Conservation (phyloP, 2,329 filamentous ascomycete genomes). For the Alternaria postmessia region DNA sequence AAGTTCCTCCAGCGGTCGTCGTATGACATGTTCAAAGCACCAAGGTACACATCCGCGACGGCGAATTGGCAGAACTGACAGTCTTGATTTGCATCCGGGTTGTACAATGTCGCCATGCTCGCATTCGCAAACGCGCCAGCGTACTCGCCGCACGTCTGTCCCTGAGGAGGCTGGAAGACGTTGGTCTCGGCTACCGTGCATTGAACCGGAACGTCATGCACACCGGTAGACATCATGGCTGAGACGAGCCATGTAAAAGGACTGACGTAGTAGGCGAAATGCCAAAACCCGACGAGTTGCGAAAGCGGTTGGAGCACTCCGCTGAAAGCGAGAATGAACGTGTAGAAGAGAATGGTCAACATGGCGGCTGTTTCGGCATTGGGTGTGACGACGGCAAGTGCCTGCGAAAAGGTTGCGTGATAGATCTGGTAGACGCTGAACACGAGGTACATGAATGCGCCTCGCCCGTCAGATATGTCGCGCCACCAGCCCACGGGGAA, state of each 20-base stretch:
- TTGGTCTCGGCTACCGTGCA: conserved; percentile 54
- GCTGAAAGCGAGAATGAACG: conserved; percentile 53
- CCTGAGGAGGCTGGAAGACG: neutral
- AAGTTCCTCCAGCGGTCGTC: neutral
- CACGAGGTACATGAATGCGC: conserved; percentile 73
- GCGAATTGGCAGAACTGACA: neutral
- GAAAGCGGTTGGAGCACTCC: conserved; percentile 62
- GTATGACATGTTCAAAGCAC: neutral
- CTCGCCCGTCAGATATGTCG: conserved; percentile 71
- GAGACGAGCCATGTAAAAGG: conserved; percentile 70
- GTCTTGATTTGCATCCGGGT: neutral
- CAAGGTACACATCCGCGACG: neutral
- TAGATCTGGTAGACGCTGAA: neutral
- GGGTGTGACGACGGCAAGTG: conserved; percentile 71
- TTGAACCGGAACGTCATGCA: conserved; percentile 68
- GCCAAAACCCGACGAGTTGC: conserved; percentile 70
- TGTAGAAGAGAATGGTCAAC: neutral
- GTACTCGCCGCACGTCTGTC: neutral
- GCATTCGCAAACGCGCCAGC: neutral
- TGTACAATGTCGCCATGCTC: neutral
- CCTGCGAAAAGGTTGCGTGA: neutral
- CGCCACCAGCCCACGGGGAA: conserved; percentile 72
- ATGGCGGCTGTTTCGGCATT: conserved; percentile 65
- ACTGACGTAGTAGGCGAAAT: conserved; percentile 76
- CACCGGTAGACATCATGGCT: conserved; percentile 58